Evolutionary conservation across 2,329 filamentous ascomycete genomes (phyloP), one percentile per base, ranked within the genome.

Genomic region (Huntiella omanensis): DNA sequence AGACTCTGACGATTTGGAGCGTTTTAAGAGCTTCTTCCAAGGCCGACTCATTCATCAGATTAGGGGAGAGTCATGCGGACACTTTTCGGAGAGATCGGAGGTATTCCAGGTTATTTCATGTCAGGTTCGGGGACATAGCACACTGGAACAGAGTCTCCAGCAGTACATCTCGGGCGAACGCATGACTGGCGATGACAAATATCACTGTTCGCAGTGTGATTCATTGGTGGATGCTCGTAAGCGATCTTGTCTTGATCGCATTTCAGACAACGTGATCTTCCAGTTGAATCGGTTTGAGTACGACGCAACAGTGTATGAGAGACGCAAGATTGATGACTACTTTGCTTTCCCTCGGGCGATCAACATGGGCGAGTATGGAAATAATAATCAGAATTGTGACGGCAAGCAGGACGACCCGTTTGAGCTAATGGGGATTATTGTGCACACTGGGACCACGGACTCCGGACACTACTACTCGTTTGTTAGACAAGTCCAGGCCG

Each of bases 391-490:
- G 32, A 83, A 77, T 52, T 69, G 83, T 48, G 67, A 74, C 3
- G 13, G 22, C 22, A 28, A 28, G 22, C 22, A 8, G 6, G 22
- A 28, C 6, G 91, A 98, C 59, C 60, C 83, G 1, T 98, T 96
- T 55, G 85, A 95, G 60, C 71, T 98, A 3, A 87, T 94, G n/a
- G 91, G 91, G 2, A 76, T 98, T 40, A 75, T 98, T 13, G 85
- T 98, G 1, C 91, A 98, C 58, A 81, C 83, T 11, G 91, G 91
- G 12, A 93, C 83, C 2, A 86, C 88, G 10, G 85, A 95, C 57
- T 88, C 85, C 22, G 91, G 91, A 0, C 91, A 98, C 59, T 98
- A 98, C 62, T 96, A 95, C 62, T 96, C 88, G 0, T 96, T 86
- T 58, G 85, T 92, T 52, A 81, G 85, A 45, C 82, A 94, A 59